Base-by-base conservation (phyloP, 495 filamentous ascomycete genomes). In the Astrothelium subdiscretum region DNA sequence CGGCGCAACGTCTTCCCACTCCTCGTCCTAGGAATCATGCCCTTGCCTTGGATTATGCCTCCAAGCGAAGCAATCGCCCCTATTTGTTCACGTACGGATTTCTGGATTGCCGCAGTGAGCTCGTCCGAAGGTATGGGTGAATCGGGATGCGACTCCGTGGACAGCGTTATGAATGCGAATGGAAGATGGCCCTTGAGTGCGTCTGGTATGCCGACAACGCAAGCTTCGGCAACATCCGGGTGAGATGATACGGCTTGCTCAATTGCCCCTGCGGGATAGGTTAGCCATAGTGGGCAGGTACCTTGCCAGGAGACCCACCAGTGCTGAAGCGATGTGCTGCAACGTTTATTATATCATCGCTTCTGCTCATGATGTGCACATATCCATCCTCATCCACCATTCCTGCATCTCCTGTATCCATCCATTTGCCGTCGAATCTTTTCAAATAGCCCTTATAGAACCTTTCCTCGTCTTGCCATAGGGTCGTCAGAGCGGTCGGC, bases 311-410 rank as follows among this genome's bases (percentile, higher is more conserved):
- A 52, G n/a, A 70, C 77, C 61, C 77, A 87, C 88, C 91, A 2
- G 91, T 97, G 68, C 86, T 89, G 64, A 97, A 91, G 3, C 92
- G 83, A 75, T 97, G 92, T 2, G 92, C 92, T 31, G 92, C 91
- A 1, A 96, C 92, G 69, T 97, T 97, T 71, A 97, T 95, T 63
- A 97, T 87, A 72, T 97, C 92, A 77, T 97, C 92, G 3, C 84
- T 83, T 60, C 91, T 80, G 1, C 87, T 83, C 89, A 96, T 91
- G 68, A 96, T 83, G 69, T 89, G 87, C 57, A 96, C 81, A 70
- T 95, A 95, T 1, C 88, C 89, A 13, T 91, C 84, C 13, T 80
- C 68, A 72, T 96, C 92, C 61, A 96, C 81, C 73, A 91, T 83
- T 0, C 92, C 92, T 1, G 90, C 88, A 71, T 97, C 92, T 0